Conservation (phyloP, 805 yeast genomes). For the Metschnikowia aberdeeniae region DNA sequence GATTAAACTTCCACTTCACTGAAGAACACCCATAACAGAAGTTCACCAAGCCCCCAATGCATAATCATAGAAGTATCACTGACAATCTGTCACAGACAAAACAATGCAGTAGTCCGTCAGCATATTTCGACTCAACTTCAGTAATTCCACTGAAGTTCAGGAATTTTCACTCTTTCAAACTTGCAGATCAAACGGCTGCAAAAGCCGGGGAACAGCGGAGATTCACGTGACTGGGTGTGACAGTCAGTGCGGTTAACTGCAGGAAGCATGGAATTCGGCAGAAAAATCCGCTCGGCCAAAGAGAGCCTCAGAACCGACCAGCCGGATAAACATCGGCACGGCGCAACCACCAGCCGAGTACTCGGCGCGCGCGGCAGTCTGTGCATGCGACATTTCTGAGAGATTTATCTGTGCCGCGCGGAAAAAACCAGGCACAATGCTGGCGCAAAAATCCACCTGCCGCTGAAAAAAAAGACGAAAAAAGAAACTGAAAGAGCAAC, state of each 20-base stretch:
- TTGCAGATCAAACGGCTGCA: not conserved
- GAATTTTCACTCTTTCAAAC: not conserved
- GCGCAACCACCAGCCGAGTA: not conserved
- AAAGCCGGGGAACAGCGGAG: not conserved
- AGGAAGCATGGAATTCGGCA: not conserved
- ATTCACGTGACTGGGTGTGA: not conserved
- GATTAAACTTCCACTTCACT: too few relatives aligned
- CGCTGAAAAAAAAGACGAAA: not conserved
- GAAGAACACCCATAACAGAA: too few relatives aligned
- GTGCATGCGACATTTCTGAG: constrained; percentile 15
- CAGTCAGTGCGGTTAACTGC: not conserved
- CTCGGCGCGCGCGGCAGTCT: constrained; percentile 8
- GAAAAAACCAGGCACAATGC: not conserved
- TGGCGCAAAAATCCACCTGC: not conserved
- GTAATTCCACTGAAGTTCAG: too few relatives aligned
- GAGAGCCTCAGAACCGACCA: not conserved
- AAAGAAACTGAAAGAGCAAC: constrained; percentile 1
- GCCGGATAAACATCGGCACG: constrained; percentile 3
- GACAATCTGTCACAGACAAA: too few relatives aligned
- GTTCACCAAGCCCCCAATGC: too few relatives aligned
- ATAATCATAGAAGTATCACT: too few relatives aligned
- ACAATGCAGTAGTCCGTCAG: too few relatives aligned
- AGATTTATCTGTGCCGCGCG: constrained; percentile 7
- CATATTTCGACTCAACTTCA: too few relatives aligned
- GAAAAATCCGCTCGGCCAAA: not conserved